Evolutionary conservation across 1,284 basidiomycete species (phyloP).

Genomic region (Trametes hirsuta): DNA sequence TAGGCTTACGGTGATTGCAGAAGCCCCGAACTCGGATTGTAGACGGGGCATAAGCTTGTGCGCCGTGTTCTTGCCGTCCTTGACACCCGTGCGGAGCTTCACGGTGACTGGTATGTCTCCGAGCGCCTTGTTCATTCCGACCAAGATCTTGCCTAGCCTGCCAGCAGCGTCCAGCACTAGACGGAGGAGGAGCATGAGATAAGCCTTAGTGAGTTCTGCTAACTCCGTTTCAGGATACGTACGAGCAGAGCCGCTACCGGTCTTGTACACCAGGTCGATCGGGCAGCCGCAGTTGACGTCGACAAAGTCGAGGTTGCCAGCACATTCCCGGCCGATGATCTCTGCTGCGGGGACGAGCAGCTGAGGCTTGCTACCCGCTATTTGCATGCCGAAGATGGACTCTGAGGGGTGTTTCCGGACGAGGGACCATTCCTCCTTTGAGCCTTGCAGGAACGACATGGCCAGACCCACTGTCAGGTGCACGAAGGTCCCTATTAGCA

Average conservation of each 20-base stretch:
- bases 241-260: conserved; percentile 89
- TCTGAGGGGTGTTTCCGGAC: conserved; percentile 89
- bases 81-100: conserved; percentile 92
- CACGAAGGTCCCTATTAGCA: not conserved
- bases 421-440: conserved; percentile 91
- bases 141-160: conserved; percentile 84
- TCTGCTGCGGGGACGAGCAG: conserved; percentile 86
- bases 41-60: conserved; percentile 92
- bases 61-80: conserved; percentile 83
- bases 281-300: conserved; percentile 98
- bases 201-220: not conserved
- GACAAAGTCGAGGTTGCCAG: conserved; percentile 80
- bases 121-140: conserved; percentile 91
- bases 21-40: conserved; percentile 77
- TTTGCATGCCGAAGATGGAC: conserved; percentile 88
- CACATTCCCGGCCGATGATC: conserved; percentile 72
- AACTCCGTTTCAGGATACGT: conserved; percentile 28
- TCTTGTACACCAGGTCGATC: conserved; percentile 94
- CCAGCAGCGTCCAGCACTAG: conserved; percentile 83
- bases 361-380: conserved; percentile 79
- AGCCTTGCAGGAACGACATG: conserved; percentile 79
- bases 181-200: conserved; percentile 1
- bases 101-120: conserved; percentile 96
- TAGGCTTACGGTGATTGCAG: conserved; percentile 74
- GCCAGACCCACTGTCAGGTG: conserved; percentile 73